Percentiles rank a stretch among this genome's conserved stretches.
These are phyloP conservation scores for Leishmania tarentolae DNA, from an alignment of 208 protist species.

Conservation along the genomic window DNA sequence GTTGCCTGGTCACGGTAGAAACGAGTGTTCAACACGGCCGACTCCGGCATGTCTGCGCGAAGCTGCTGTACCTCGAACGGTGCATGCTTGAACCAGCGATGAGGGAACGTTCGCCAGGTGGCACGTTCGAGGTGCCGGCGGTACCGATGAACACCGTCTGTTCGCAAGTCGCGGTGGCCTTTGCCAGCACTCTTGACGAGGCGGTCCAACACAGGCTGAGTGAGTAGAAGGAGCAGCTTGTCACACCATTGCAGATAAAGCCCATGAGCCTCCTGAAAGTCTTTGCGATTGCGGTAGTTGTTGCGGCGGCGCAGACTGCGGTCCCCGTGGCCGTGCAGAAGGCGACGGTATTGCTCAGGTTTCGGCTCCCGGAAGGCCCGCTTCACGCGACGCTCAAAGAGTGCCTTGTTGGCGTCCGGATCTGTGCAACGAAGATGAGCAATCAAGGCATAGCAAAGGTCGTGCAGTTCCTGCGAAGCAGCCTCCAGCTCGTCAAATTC, in stretches of 20 bases:
- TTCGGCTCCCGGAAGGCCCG: constrained; percentile 75
- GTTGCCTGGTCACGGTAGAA: constrained; percentile 81
- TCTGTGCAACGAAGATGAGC: constrained; percentile 71
- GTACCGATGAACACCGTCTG: constrained; percentile 71
- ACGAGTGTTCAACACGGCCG: constrained; percentile 73
- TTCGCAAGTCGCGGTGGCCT: constrained; percentile 51
- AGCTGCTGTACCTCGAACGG: constrained; percentile 92
- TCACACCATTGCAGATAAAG: constrained; percentile 80
- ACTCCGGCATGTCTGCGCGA: constrained; percentile 79
- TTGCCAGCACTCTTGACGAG: constrained; percentile 80
- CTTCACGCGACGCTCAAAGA: constrained; percentile 76
- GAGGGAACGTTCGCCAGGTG: constrained; percentile 80
- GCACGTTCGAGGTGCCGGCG: constrained; percentile 52
- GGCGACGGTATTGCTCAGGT: constrained; percentile 67
- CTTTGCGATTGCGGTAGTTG: constrained; percentile 56
- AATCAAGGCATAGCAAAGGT: constrained; percentile 87
- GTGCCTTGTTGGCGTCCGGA: constrained; percentile 46
- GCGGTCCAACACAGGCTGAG: constrained; percentile 74
- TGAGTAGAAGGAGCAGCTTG: constrained; percentile 81
- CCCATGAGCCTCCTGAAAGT: constrained; percentile 65
- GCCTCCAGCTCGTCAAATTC: constrained; percentile 92
- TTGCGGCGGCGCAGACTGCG: constrained; percentile 49
- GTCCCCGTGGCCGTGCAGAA: constrained; percentile 70
- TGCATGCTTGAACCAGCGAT: constrained; percentile 88
- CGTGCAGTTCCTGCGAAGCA: constrained; percentile 89